Evolutionary conservation across 2,329 filamentous ascomycete genomes (phyloP), one percentile per base, ranked within the genome.

Genomic region (Talaromyces sp.): DNA sequence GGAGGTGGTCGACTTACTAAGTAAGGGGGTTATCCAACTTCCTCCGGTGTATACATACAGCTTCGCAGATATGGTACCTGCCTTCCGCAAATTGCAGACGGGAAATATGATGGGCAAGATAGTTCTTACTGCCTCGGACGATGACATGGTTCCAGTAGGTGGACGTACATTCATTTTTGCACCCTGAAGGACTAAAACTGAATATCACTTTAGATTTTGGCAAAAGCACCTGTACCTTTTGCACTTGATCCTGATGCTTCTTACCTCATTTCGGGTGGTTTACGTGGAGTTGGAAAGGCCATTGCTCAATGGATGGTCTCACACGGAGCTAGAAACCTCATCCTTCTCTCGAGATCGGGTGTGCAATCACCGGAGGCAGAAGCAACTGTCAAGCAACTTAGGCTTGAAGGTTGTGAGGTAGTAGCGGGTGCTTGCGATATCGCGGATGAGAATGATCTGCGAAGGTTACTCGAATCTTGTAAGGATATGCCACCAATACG

Each of bases 221-320:
- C 40, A 43, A 43, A 7, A 19, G 40, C 40, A 17, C 40, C 40
- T 7, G n/a, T n/a, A 8, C 40, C 40, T 4, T 43, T 43, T 43
- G 2, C 15, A n/a, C n/a, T 43, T 5, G 15, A 19, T 19, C 4
- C 7, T n/a, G 19, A 34, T 54, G 25, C 10, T 22, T 54, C 25
- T 17, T 54, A 43, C 40, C 2, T 43, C 40, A 43, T 43, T 8
- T 43, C 40, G 5, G 40, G 69, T 1, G 67, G 65, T 19, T 58
- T 70, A 11, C 69, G 70, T 45, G 74, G 70, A 27, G 58, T 75
- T 40, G 68, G 68, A n/a, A 58, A 68, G 13, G 66, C 65, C 58
- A 67, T 71, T 61, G 66, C 68, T 13, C 38, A 53, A 61, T 70
- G 69, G 68, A 70, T 73, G 68, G 68, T 68, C 7, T 36, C 58